Conservation (phyloP, 495 filamentous ascomycete genomes). For the Pseudoneurospora amorphoporcata region DNA sequence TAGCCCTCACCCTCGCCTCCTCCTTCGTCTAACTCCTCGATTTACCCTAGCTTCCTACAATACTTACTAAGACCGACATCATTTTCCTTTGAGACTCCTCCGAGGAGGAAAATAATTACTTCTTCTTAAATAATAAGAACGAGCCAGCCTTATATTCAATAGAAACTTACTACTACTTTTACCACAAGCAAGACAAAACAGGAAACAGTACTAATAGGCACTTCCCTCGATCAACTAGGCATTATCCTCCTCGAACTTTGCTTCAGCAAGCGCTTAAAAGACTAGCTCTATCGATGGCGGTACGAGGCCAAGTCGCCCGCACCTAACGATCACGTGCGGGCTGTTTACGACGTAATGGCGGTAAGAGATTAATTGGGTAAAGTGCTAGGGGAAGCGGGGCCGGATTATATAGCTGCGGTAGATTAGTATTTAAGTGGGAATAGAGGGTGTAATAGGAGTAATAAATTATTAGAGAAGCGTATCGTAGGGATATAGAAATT, state of each 20-base stretch:
- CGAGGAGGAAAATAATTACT: too few relatives aligned
- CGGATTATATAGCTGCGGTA: slow-evolving; percentile 24
- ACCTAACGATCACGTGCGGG: neutral
- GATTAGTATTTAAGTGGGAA: slow-evolving; percentile 25
- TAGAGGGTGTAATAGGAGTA: neutral
- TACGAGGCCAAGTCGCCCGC: neutral
- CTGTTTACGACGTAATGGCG: neutral
- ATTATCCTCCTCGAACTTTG: slow-evolving; percentile 33
- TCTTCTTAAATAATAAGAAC: neutral
- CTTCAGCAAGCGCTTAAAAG: slow-evolving; percentile 21
- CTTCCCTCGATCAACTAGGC: neutral
- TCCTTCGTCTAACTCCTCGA: slow-evolving; percentile 14
- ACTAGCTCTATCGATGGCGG: slow-evolving; percentile 5
- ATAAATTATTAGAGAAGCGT: neutral
- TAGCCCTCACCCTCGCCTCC: slow-evolving; percentile 11
- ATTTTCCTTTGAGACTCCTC: neutral
- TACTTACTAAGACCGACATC: neutral
- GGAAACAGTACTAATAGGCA: neutral
- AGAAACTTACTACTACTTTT: too few relatives aligned
- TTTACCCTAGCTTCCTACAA: slow-evolving; percentile 10
- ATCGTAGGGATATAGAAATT: neutral
- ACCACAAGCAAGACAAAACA: too few relatives aligned
- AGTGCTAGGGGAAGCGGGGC: slow-evolving; percentile 25
- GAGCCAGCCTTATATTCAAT: neutral
- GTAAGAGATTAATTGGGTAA: neutral